These are phyloP conservation scores for Cairneyella variabilis DNA, from an alignment of 495 filamentous ascomycete species.

Conservation along the genomic window DNA sequence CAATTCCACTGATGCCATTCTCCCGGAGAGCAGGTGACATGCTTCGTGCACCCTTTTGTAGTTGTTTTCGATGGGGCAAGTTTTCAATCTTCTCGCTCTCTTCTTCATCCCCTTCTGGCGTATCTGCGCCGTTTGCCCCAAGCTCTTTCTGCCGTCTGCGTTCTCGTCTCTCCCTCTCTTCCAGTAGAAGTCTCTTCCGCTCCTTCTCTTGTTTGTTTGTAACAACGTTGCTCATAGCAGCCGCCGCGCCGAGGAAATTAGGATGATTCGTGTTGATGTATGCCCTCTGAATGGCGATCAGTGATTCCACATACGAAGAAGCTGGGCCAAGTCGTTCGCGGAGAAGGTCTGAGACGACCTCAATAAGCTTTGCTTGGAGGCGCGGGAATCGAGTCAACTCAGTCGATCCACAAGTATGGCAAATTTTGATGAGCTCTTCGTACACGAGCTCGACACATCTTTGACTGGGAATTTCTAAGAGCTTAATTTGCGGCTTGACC, in stretches of 20 bases:
- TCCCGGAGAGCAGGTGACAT: constrained; percentile 78
- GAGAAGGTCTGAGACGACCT: constrained; percentile 95
- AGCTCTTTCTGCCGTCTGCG: constrained; percentile 76
- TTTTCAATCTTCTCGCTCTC: constrained; percentile 46
- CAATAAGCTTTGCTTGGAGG: constrained; percentile 94
- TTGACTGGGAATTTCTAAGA: constrained; percentile 92
- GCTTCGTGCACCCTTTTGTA: constrained; percentile 61
- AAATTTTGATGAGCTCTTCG: constrained; percentile 98
- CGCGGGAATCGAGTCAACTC: constrained; percentile 90
- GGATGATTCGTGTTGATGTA: constrained; percentile 99
- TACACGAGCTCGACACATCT: constrained; percentile 97
- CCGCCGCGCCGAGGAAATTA: constrained; percentile 95
- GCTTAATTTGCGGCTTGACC: constrained; percentile 97
- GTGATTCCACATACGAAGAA: constrained; percentile 86
- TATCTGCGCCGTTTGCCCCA: constrained; percentile 69
- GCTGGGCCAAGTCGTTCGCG: constrained; percentile 87
- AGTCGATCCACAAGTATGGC: constrained; percentile 95
- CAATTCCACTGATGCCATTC: constrained; percentile 40
- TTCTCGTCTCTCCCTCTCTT: constrained; percentile 82
- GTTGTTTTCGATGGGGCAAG: constrained; percentile 56
- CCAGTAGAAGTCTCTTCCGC: constrained; percentile 69
- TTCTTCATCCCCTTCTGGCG: constrained; percentile 71
- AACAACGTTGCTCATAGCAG: constrained; percentile 97
- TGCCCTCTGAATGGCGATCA: constrained; percentile 94
- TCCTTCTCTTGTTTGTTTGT: constrained; percentile 92